These are phyloP conservation scores for Coffea canephora DNA, from an alignment of 257 asterid genomes.

Conservation along the genomic window DNA sequence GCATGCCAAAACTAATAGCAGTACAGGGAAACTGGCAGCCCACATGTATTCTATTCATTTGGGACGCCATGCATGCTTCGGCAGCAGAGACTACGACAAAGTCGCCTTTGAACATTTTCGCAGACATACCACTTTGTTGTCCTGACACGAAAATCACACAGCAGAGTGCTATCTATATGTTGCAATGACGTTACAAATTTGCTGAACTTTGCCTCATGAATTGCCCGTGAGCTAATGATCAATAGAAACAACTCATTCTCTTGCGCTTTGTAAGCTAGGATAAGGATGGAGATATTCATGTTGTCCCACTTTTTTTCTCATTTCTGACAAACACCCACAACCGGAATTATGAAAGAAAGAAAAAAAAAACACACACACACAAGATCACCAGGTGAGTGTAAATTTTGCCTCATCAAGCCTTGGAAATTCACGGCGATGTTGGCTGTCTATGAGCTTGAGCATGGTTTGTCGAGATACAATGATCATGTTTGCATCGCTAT, in stretches of 20 bases:
- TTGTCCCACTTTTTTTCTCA: background rate
- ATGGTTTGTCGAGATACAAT: background rate
- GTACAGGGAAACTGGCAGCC: background rate
- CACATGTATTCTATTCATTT: background rate
- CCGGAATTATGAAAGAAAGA: background rate
- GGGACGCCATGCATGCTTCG: background rate
- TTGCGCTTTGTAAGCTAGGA: background rate
- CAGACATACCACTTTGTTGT: constrained; percentile 3
- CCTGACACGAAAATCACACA: background rate
- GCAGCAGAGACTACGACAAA: background rate
- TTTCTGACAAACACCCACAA: background rate
- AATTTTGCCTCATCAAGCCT: background rate
- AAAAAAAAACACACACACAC: background rate
- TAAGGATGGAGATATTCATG: background rate
- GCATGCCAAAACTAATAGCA: background rate
- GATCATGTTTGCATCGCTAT: too few species aligned
- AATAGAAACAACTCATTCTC: background rate
- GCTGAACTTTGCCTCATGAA: background rate
- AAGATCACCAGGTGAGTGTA: background rate
- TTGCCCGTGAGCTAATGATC: background rate
- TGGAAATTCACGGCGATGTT: background rate
- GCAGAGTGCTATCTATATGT: background rate
- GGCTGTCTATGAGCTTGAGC: background rate
- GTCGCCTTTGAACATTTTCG: background rate
- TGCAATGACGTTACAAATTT: background rate